Base-by-base conservation (phyloP, 345 rosid species). In the Chamaenerion angustifolium region DNA sequence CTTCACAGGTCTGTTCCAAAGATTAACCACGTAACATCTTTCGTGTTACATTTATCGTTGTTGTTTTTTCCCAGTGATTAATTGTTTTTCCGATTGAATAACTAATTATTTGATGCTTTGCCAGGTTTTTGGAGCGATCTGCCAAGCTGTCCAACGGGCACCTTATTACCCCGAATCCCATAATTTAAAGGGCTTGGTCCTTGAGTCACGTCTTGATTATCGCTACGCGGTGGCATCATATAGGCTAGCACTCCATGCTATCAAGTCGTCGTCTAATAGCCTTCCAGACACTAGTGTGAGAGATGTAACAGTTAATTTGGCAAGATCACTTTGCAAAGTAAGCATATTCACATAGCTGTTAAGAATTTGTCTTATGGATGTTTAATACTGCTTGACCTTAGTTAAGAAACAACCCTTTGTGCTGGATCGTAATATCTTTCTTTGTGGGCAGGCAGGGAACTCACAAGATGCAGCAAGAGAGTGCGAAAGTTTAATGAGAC, bases 71-170 rank as follows among this genome's bases (percentile, higher is more conserved):
- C n/a, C n/a, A n/a, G n/a, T n/a, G n/a, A n/a, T n/a, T n/a, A n/a
- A n/a, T n/a, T 31, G 37, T 31, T 46, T 9, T 46, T 4, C 4
- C 25, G 25, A 4, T 21, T 21, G 25, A 16, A 46, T 16, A 46
- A 46, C 18, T 16, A 8, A 31, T 31, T 31, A 31, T 12, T 46
- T 46, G 23, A 16, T 46, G 46, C 57, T 54, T 47, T n/a, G 21
- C 56, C 79, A 92, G 98, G 93, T 92, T 48, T 72, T 76, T 62
- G 93, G 82, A 63, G 85, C 93, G 66, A 78, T 83, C 54, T 75
- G 76, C 63, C 98, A 83, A 72, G 98, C 96, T 16, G 86, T 87
- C 59, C 87, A 80, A 64, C 83, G 74, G 16, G 83, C 78, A 54
- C 98, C 95, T 49, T 71, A 75, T 31, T 76, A 67, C 71, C 77